Evolutionary conservation across 2,329 filamentous ascomycete genomes (phyloP), one percentile per base, ranked within the genome.

Genomic region (Trichoderma cornu-damae): DNA sequence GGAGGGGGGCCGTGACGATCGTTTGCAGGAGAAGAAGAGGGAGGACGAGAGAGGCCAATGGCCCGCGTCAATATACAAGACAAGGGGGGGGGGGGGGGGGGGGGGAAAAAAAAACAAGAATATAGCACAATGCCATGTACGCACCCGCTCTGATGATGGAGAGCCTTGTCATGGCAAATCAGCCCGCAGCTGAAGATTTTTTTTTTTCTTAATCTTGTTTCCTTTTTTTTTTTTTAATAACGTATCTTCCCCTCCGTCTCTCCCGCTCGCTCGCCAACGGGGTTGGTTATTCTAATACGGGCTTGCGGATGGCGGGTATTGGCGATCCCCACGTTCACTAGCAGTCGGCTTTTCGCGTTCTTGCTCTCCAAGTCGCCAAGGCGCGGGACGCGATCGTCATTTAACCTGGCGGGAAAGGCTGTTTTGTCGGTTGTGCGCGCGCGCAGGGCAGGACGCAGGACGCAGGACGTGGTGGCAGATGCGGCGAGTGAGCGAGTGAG

Each of bases 131-230:
- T n/a, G n/a, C n/a, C n/a, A n/a, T n/a, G n/a, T 73, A 82, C 80
- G 66, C 80, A 84, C 81, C 81, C 69, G 81, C 81, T 68, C 81
- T 79, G 72, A 84, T 76, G 65, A 84, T 82, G 64, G 77, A 76
- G 66, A 80, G 80, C 72, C 80, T 79, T 67, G 80, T 81, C 81
- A 84, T 84, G 67, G 65, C 78, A 74, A 61, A 47, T 58, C 60
- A 46, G 57, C 58, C 28, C 30, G 26, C 34, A 40, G 24, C 48
- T 40, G 22, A 40, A 9, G 2, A 18, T 46, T 35, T 24, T 4
- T 20, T 16, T 49, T 26, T 5, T 12, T 37, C 22, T 38, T n/a
- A n/a, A n/a, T n/a, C n/a, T n/a, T n/a, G n/a, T n/a, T n/a, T n/a
- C n/a, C n/a, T n/a, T n/a, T n/a, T n/a, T n/a, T n/a, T n/a, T n/a